Evolutionary conservation across 176 grass and related monocot genomes (phyloP).

Genomic region (Carex parvula): DNA sequence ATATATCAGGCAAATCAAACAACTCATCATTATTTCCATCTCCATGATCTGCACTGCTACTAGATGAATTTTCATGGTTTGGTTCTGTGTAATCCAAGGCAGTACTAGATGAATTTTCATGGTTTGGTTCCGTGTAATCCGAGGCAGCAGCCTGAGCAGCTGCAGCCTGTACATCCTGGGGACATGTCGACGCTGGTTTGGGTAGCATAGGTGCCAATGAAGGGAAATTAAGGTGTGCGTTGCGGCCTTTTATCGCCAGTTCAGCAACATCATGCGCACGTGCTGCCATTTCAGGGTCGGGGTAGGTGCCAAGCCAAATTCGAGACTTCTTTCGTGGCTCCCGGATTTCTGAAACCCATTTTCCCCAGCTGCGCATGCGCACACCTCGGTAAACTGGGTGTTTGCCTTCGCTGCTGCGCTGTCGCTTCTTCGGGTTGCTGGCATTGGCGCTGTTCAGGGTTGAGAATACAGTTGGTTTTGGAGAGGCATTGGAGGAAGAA

Average conservation of each 20-base stretch:
- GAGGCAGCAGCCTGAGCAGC: slow-evolving; percentile 70
- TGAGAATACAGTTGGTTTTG: slow-evolving; percentile 34
- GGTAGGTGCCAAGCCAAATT: slow-evolving; percentile 96
- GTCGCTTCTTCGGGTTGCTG: slow-evolving; percentile 31
- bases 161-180: slow-evolving; percentile 89
- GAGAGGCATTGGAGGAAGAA: slow-evolving; percentile 42
- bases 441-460: slow-evolving; percentile 35
- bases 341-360: slow-evolving; percentile 99
- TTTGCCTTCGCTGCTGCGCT: slow-evolving; percentile 77
- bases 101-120: slow-evolving; percentile 7
- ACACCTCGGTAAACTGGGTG: slow-evolving; percentile 83
- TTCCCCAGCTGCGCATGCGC: slow-evolving; percentile 94
- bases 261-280: slow-evolving; percentile 93
- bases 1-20: slow-evolving; percentile 79
- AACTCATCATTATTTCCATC: slow-evolving; percentile 40
- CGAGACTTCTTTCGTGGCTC: slow-evolving; percentile 95
- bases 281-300: slow-evolving; percentile 84
- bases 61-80: not conserved
- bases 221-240: slow-evolving; percentile 88
- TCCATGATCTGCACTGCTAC: slow-evolving; percentile 11
- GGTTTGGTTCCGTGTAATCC: not conserved
- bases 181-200: slow-evolving; percentile 51
- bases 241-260: slow-evolving; percentile 76
- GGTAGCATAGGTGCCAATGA: slow-evolving; percentile 62
- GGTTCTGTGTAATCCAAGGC: slow-evolving; percentile 3